phyloP scores from a whole-genome alignment of 176 grass and related monocot species.

The Dendrocalamus sinicus region DNA sequence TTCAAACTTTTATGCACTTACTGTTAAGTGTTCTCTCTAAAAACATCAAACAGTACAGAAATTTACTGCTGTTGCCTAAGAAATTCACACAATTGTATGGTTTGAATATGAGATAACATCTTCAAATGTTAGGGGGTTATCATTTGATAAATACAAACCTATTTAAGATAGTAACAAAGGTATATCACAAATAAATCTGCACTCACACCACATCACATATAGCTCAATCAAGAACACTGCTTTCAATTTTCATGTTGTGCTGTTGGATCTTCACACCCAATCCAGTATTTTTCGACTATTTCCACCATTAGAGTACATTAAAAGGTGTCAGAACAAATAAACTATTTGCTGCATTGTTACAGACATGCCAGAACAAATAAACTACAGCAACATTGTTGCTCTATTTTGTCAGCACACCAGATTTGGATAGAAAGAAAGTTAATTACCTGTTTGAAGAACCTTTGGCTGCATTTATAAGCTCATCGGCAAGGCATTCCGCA shows the following conservation, averaged over 20 bases:
- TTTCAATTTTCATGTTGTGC: no score
- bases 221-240: not conserved
- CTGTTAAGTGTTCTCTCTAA: not conserved
- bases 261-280: not conserved
- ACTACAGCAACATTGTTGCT: not conserved
- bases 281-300: not conserved
- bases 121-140: not conserved
- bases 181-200: not conserved
- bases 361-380: not conserved
- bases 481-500: slow-evolving; percentile 75
- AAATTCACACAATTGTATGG: not conserved
- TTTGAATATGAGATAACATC: not conserved
- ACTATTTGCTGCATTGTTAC: not conserved
- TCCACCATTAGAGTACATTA: not conserved
- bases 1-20: not conserved
- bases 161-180: not conserved
- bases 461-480: slow-evolving; percentile 75
- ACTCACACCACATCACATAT: not conserved
- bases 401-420: no score
- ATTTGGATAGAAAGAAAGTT: not conserved
- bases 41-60: not conserved
- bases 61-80: not conserved
- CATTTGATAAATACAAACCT: not conserved
- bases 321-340: no score
- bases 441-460: slow-evolving; percentile 68